Base-by-base conservation (phyloP, 1,139 yeast genomes). In the Nematodospora anomalae region DNA sequence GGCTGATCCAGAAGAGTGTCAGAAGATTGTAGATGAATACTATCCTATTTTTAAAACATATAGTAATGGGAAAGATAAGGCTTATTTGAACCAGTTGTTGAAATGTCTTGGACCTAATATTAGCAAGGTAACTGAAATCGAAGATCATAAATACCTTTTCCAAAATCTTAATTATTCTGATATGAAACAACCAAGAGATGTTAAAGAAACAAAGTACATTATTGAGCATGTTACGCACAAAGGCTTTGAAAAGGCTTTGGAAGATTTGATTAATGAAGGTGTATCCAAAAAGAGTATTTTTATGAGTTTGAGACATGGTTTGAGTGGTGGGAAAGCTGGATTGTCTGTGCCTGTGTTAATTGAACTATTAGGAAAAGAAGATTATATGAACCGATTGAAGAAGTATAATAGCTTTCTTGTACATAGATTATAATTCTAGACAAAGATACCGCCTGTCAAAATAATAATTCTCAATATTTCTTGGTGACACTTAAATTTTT, bases 401-500 rank as follows among this genome's bases (percentile, higher is more conserved):
- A 43, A 40, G 21, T 67, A 64, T 6, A 49, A 43, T 16, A n/a
- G 36, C 41, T 6, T 13, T 12, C 13, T 30, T 36, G 37, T 40
- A 40, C 26, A 41, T 41, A 39, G 28, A 18, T 26, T n/a, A n/a
- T n/a, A n/a, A n/a, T n/a, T n/a, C n/a, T 18, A 15, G 24, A 21
- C 28, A 7, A 25, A 25, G n/a, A 83, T 40, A 81, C 85, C 30
- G 94, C 97, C 0, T 86, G 96, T 53, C 68, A 71, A 20, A 75
- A 71, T 13, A 59, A 61, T 30, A 73, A 79, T 9, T 74, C 81
- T 3, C 97, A 90, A 55, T 92, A 90, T 58, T 89, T 92, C 53
- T 70, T 92, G 55, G 88, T 92, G 28, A 92, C 98, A 0, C 99
- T 98, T 1, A 92, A 92, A 57, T 67, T 92, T 41, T 67, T 94